Percentiles rank a stretch among this genome's conserved stretches.
These are phyloP conservation scores for Leptographium lundbergii DNA, from an alignment of 2,329 filamentous ascomycete genomes.

Conservation along the genomic window DNA sequence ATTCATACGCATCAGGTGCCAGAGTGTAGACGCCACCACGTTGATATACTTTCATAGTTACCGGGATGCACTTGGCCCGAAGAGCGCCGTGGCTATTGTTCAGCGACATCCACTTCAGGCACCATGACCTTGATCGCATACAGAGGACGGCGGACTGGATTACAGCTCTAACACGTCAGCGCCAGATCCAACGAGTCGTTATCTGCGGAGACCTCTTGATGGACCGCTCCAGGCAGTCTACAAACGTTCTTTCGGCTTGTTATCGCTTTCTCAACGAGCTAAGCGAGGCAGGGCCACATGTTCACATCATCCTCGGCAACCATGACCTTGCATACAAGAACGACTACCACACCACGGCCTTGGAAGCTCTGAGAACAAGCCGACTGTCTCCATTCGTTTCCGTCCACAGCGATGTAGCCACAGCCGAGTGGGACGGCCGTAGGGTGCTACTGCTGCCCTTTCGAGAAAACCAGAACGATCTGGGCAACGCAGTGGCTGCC, in stretches of 20 bases:
- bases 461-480: conserved; percentile 19
- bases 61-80: neutral
- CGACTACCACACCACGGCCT: conserved; percentile 18
- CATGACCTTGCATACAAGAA: conserved; percentile 21
- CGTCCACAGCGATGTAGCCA: conserved; percentile 14
- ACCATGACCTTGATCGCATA: conserved; percentile 18
- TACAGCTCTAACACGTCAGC: conserved; percentile 13
- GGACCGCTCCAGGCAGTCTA: conserved; percentile 17
- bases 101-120: conserved; percentile 21
- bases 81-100: conserved; percentile 16
- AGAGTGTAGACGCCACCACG: too few species aligned
- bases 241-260: conserved; percentile 19
- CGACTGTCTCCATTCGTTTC: conserved; percentile 15
- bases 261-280: conserved; percentile 19
- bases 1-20: too few species aligned
- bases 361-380: conserved; percentile 17
- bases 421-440: conserved; percentile 17
- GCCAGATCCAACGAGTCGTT: conserved; percentile 16
- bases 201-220: conserved; percentile 21
- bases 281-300: conserved; percentile 15
- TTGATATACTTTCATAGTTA: neutral
- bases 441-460: conserved; percentile 20
- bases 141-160: conserved; percentile 19
- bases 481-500: conserved; percentile 14
- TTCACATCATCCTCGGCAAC: conserved; percentile 22